phyloP scores from a whole-genome alignment of 371 early-diverging fungal genomes.

The Syncephalis plumigaleata region DNA sequence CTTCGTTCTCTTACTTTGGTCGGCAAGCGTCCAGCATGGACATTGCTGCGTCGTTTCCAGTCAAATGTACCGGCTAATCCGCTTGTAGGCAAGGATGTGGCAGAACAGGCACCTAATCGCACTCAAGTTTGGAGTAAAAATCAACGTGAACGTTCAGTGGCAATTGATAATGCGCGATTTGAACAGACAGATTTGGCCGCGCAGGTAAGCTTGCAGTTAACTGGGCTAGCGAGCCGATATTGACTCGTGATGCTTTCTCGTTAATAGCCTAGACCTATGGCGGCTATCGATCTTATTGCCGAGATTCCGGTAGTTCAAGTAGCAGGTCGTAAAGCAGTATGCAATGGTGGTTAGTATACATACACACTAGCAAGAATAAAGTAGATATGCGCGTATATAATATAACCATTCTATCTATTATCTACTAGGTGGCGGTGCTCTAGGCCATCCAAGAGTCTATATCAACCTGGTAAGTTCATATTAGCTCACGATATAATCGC shows the following conservation, averaged over 20 bases:
- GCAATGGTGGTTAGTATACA: constrained; percentile 55
- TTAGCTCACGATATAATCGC: no score
- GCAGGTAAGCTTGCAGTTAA: constrained; percentile 37
- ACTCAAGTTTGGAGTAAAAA: constrained; percentile 51
- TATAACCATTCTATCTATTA: no score
- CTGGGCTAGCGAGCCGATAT: neutral
- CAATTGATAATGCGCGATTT: constrained; percentile 72
- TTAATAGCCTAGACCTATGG: constrained; percentile 66
- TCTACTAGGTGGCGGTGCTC: constrained; percentile 61
- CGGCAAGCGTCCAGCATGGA: no score
- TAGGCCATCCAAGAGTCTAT: constrained; percentile 89
- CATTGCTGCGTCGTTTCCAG: no score
- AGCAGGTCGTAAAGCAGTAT: constrained; percentile 50
- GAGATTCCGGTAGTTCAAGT: constrained; percentile 70
- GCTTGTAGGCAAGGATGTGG: neutral
- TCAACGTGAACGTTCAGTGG: constrained; percentile 51
- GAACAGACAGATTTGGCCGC: constrained; percentile 67
- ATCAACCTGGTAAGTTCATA: constrained; percentile 61
- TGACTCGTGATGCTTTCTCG: neutral
- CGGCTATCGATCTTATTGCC: constrained; percentile 85
- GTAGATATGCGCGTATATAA: neutral
- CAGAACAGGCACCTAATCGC: constrained; percentile 58
- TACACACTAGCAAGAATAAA: constrained; percentile 9
- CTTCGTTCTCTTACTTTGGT: no score
- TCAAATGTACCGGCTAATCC: neutral